A percentile compares a stretch with the other conserved stretches of the same genome.
phyloP scores from a whole-genome alignment of 345 rosid genomes.

The Populus simonii region DNA sequence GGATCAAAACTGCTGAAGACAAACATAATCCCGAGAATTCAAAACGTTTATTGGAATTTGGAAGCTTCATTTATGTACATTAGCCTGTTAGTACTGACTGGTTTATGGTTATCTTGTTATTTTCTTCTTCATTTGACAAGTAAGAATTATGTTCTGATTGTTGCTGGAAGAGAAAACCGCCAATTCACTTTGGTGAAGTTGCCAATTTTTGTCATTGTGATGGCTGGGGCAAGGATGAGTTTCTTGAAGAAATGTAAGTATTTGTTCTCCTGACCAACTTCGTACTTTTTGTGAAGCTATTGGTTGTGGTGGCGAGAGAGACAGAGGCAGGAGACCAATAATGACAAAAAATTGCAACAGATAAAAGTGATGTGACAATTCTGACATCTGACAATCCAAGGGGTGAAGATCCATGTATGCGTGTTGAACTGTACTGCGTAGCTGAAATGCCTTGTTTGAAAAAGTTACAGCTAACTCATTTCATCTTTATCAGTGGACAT shows the following conservation, averaged over 20 bases:
- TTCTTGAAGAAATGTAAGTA: not conserved
- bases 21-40: not conserved
- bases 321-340: conserved; percentile 79
- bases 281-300: conserved; percentile 43
- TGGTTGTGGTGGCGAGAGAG: conserved; percentile 79
- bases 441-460: conserved; percentile 3
- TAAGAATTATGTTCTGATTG: not conserved
- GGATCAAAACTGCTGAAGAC: not conserved
- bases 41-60: not conserved
- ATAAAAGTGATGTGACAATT: conserved; percentile 90
- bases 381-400: conserved; percentile 86
- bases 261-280: conserved; percentile 5
- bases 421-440: not conserved
- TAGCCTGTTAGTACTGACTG: not conserved
- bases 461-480: conserved; percentile 3
- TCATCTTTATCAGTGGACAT: conserved; percentile 69
- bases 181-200: not conserved
- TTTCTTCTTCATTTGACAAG: not conserved
- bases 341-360: conserved; percentile 81
- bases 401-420: conserved; percentile 87
- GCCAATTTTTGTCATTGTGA: not conserved
- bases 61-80: not conserved
- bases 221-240: not conserved
- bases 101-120: not conserved
- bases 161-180: not conserved